Conservation (phyloP, 441 rosid genomes). For the Biscutella laevigata region DNA sequence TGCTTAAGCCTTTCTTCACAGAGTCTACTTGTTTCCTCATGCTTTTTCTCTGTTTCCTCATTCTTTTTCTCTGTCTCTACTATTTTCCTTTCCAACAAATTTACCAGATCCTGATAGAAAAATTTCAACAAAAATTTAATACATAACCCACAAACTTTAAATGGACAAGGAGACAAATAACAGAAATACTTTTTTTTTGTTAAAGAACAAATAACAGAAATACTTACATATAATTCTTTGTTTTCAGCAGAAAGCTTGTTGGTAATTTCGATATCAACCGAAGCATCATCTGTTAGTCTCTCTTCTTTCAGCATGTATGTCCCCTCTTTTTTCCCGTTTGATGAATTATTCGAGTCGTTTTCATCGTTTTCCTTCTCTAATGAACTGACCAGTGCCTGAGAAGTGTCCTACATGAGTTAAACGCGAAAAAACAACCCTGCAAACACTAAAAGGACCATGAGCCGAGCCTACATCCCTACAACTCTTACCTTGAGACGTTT, state of each 20-base stretch:
- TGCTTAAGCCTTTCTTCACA: constrained; percentile 79
- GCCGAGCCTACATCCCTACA: not conserved
- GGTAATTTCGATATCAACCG: constrained; percentile 31
- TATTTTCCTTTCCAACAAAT: constrained; percentile 65
- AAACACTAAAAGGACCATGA: not conserved
- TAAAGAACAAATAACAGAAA: not conserved
- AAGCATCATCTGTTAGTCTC: constrained; percentile 8
- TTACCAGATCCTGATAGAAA: constrained; percentile 47
- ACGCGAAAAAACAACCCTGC: constrained; percentile 3
- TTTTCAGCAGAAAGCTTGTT: constrained; percentile 67
- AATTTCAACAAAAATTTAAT: constrained; percentile 13
- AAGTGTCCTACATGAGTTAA: not conserved
- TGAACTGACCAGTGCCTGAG: constrained; percentile 23
- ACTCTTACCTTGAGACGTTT: constrained; percentile 63
- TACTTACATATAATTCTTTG: constrained; percentile 61
- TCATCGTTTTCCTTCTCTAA: constrained; percentile 12
- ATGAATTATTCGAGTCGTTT: not conserved
- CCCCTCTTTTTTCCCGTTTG: constrained; percentile 14
- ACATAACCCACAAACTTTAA: constrained; percentile 1
- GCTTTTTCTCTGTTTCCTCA: constrained; percentile 69
- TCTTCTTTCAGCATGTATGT: constrained; percentile 13
- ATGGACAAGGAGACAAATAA: not conserved
- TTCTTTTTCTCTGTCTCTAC: not conserved
- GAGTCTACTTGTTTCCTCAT: constrained; percentile 61
- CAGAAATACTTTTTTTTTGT: not conserved